phyloP scores from a whole-genome alignment of 305 asterid genomes.

The Fraxinus albicans region DNA sequence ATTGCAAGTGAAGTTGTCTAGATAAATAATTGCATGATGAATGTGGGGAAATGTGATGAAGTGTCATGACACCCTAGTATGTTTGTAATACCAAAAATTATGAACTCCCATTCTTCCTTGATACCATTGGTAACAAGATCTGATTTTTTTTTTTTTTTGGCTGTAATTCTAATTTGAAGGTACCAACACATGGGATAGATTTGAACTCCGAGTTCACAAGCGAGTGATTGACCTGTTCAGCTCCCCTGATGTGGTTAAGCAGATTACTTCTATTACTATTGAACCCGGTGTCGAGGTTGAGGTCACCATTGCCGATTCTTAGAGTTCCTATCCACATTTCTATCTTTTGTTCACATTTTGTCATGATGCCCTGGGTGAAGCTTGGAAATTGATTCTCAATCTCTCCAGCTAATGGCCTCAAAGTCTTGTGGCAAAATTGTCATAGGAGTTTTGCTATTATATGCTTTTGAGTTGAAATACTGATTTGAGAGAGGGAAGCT shows the following conservation, averaged over 20 bases:
- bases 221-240: slow-evolving; percentile 92
- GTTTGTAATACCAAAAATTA: not conserved
- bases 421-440: not conserved
- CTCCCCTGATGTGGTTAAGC: slow-evolving; percentile 86
- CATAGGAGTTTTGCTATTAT: not conserved
- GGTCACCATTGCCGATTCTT: slow-evolving; percentile 85
- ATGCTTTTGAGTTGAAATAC: not conserved
- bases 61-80: not conserved
- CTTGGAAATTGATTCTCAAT: slow-evolving; percentile 6
- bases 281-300: slow-evolving; percentile 99
- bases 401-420: not conserved
- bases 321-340: slow-evolving; percentile 20
- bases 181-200: slow-evolving; percentile 80
- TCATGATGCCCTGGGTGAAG: slow-evolving; percentile 17
- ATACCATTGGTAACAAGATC: not conserved
- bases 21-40: not conserved
- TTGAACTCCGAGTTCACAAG: slow-evolving; percentile 87
- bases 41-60: not conserved
- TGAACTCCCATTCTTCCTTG: not conserved
- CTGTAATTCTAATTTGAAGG: slow-evolving; percentile 34
- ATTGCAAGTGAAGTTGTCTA: not conserved
- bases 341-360: slow-evolving; percentile 23
- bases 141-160: not conserved
- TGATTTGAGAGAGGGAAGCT: not conserved
- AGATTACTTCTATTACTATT: slow-evolving; percentile 83